These are phyloP conservation scores for Helotiales sp. DNA, from an alignment of 2,329 filamentous ascomycete genomes.

Conservation along the genomic window DNA sequence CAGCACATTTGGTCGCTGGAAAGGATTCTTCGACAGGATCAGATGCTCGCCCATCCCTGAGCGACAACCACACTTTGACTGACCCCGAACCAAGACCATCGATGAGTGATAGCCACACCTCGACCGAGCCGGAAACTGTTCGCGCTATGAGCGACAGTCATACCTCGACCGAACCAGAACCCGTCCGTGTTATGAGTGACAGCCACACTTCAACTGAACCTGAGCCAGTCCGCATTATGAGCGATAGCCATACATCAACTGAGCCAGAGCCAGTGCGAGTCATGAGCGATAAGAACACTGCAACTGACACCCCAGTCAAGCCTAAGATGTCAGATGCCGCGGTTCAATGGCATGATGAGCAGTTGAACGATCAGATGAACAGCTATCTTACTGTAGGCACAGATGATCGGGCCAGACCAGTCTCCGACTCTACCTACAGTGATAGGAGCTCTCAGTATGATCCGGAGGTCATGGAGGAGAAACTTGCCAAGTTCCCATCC, in stretches of 20 bases:
- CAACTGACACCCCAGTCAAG: slow-evolving; percentile 29
- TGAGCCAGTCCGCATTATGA: slow-evolving; percentile 23
- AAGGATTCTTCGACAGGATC: neutral
- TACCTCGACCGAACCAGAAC: slow-evolving; percentile 28
- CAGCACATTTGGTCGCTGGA: neutral
- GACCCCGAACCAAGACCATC: slow-evolving; percentile 24
- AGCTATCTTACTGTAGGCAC: slow-evolving; percentile 30
- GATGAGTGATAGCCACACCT: slow-evolving; percentile 26
- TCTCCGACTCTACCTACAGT: slow-evolving; percentile 56
- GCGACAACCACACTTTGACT: slow-evolving; percentile 27
- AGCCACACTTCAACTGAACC: slow-evolving; percentile 29
- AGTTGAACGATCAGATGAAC: slow-evolving; percentile 26
- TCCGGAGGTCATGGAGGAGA: slow-evolving; percentile 53
- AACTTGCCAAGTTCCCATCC: slow-evolving; percentile 59
- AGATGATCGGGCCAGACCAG: slow-evolving; percentile 46
- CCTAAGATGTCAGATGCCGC: slow-evolving; percentile 38
- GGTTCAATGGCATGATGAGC: slow-evolving; percentile 41
- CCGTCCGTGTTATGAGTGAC: slow-evolving; percentile 23
- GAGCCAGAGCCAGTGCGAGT: slow-evolving; percentile 26
- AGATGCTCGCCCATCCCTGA: slow-evolving; percentile 19
- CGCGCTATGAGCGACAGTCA: slow-evolving; percentile 22
- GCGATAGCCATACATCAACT: slow-evolving; percentile 28
- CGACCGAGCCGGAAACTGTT: slow-evolving; percentile 22
- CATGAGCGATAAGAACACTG: slow-evolving; percentile 26
- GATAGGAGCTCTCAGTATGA: slow-evolving; percentile 59